Evolutionary conservation across 2,329 filamentous ascomycete genomes (phyloP).

Genomic region (Trichoderma gracile): DNA sequence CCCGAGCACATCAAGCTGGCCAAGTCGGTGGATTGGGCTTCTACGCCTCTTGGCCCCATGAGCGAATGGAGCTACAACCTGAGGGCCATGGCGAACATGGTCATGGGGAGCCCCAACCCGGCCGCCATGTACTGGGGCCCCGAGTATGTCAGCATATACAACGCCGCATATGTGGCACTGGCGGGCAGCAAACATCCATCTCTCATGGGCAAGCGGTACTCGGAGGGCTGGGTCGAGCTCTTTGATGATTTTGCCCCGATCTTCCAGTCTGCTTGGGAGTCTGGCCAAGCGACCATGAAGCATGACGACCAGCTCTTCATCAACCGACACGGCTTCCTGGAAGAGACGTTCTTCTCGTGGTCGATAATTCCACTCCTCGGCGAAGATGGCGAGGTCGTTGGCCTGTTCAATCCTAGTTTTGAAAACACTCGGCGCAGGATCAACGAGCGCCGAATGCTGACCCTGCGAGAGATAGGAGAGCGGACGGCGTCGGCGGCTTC

Average conservation of each 20-base stretch:
- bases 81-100: conserved; percentile 75
- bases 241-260: conserved; percentile 70
- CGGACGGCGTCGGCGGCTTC: conserved; percentile 71
- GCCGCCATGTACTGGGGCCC: conserved; percentile 79
- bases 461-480: conserved; percentile 74
- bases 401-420: conserved; percentile 77
- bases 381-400: conserved; percentile 70
- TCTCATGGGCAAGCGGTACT: conserved; percentile 73
- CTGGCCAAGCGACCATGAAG: conserved; percentile 80
- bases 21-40: conserved; percentile 70
- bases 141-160: conserved; percentile 68
- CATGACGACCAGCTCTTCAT: conserved; percentile 79
- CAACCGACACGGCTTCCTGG: conserved; percentile 65
- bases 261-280: conserved; percentile 65
- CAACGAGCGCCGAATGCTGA: conserved; percentile 77
- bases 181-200: conserved; percentile 75
- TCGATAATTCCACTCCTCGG: conserved; percentile 77
- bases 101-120: conserved; percentile 77
- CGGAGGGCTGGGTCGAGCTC: conserved; percentile 70
- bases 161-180: conserved; percentile 69
- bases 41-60: conserved; percentile 73
- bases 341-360: conserved; percentile 84
- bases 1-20: conserved; percentile 73
- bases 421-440: conserved; percentile 79
- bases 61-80: conserved; percentile 71